These are phyloP conservation scores for Podila epicladia DNA, from an alignment of 192 early-diverging fungal genomes.

Conservation along the genomic window DNA sequence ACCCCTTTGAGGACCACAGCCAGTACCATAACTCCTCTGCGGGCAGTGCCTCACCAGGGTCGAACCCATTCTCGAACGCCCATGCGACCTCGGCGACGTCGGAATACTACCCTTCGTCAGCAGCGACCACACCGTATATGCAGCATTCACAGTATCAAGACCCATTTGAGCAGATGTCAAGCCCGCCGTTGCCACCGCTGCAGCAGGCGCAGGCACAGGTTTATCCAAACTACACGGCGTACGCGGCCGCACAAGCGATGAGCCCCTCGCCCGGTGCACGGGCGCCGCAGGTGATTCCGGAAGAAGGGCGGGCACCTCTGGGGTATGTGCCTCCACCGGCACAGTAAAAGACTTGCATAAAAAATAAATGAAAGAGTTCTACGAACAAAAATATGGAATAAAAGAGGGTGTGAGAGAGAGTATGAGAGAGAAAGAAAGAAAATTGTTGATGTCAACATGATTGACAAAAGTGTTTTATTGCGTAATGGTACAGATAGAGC, in stretches of 20 bases:
- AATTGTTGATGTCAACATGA: too few relatives aligned
- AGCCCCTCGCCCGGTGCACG: not conserved
- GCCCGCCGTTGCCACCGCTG: not conserved
- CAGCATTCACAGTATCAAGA: not conserved
- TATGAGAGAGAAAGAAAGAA: too few relatives aligned
- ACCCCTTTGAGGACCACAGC: not conserved
- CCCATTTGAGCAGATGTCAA: not conserved
- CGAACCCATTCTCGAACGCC: not conserved
- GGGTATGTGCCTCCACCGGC: not conserved
- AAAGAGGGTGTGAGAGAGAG: too few relatives aligned
- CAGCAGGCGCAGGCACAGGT: not conserved
- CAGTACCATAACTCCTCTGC: not conserved
- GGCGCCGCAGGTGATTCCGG: not conserved
- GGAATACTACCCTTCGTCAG: not conserved
- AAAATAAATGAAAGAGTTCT: not conserved
- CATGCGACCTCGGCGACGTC: not conserved
- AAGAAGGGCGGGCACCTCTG: not conserved
- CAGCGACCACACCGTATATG: not conserved
- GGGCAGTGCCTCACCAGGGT: not conserved
- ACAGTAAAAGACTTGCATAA: not conserved
- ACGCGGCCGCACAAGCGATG: not conserved
- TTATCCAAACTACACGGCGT: not conserved
- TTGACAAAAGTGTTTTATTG: too few relatives aligned
- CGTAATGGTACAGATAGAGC: too few relatives aligned
- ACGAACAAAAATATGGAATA: not conserved